Evolutionary conservation across 2,329 filamentous ascomycete species (phyloP).

Genomic region (Nannizzia gypsea): DNA sequence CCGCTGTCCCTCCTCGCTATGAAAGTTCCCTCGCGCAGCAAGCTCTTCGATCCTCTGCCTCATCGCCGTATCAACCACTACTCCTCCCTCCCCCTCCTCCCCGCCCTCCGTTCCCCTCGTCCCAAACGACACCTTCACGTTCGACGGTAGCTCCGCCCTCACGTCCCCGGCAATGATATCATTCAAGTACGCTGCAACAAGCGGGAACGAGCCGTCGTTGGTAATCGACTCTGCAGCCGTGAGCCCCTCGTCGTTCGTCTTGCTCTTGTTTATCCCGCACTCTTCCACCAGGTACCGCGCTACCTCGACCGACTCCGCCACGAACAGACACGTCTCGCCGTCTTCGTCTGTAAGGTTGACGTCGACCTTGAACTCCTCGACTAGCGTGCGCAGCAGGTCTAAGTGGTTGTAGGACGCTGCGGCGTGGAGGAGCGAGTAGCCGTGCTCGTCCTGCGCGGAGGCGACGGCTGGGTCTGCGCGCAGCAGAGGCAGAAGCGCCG

Average conservation of each 20-base stretch:
- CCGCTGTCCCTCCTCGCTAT: constrained; percentile 66
- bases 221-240: constrained; percentile 73
- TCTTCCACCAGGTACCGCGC: constrained; percentile 74
- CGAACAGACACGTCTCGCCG: constrained; percentile 85
- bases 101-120: constrained; percentile 48
- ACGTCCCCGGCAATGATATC: constrained; percentile 23
- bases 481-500: constrained; percentile 62
- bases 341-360: constrained; percentile 82
- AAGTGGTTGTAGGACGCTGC: constrained; percentile 85
- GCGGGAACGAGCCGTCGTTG: constrained; percentile 64
- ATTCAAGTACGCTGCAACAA: constrained; percentile 60
- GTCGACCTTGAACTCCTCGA: constrained; percentile 64
- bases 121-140: constrained; percentile 65
- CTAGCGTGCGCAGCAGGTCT: constrained; percentile 61
- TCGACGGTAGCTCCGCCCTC: constrained; percentile 49
- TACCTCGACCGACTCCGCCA: constrained; percentile 68
- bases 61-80: constrained; percentile 68
- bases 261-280: constrained; percentile 54
- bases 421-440: constrained; percentile 89
- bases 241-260: constrained; percentile 60
- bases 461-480: constrained; percentile 64
- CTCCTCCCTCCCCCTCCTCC: constrained; percentile 43
- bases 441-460: constrained; percentile 70
- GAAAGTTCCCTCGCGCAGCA: constrained; percentile 70
- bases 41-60: constrained; percentile 78